Base-by-base conservation (phyloP, 257 asterid species). In the Plectranthus barbatus region DNA sequence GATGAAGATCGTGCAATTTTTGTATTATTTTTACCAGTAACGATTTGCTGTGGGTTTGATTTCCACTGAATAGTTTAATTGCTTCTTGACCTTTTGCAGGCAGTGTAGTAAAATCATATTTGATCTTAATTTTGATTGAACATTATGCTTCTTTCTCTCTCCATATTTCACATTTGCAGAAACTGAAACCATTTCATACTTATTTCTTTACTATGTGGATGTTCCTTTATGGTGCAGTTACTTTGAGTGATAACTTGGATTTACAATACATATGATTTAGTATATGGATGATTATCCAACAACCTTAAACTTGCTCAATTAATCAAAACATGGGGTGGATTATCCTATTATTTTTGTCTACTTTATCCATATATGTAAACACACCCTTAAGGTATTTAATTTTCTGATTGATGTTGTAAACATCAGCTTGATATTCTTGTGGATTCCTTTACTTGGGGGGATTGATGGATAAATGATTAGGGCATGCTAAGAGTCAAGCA, bases 401-500 rank as follows among this genome's bases (percentile, higher is more conserved):
- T 65, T 39, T 52, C 46, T 41, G 44, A 29, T 41, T 17, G 33
- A 21, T 21, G 46, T 49, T 39, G 26, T 13, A 9, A 64, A 50
- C 21, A 20, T 36, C 37, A 20, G 48, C 36, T 37, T 20, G 9
- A 9, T 12, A 19, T 20, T 7, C 34, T 19, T 34, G 29, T n/a
- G 34, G 50, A 58, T 44, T 29, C 51, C 60, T 44, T 23, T 57
- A 33, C 54, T 12, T 34, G 51, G 63, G 49, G n/a, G n/a, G n/a
- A n/a, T 53, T 10, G 13, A 60, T 55, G 26, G 17, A 55, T 47
- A 52, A 55, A 50, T 69, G 54, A 42, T 72, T 33, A 41, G 54
- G 74, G 60, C 37, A 67, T 59, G 64, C 74, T 74, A 60, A 71
- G 76, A 68, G 71, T 69, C 76, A 50, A 59, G 49, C 65, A 77